Evolutionary conservation across 2,329 filamentous ascomycete genomes (phyloP).

Genomic region (Chrysosporium queenslandicum): DNA sequence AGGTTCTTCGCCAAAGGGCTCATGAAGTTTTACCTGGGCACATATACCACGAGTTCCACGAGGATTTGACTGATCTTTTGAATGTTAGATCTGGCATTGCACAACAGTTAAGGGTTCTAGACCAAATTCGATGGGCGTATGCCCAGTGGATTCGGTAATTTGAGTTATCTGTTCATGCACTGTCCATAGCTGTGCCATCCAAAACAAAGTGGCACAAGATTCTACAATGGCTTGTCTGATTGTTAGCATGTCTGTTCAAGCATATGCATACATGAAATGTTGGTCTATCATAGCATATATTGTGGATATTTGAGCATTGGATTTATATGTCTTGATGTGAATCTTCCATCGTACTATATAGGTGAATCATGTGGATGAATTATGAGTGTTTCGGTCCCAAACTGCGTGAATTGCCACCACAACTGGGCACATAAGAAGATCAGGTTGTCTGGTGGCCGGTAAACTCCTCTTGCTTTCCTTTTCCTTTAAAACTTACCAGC

Average conservation of each 20-base stretch:
- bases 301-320: too few relatives aligned
- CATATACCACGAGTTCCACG: conserved; percentile 72
- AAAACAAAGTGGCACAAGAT: too few relatives aligned
- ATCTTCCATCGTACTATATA: too few relatives aligned
- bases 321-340: too few relatives aligned
- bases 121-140: conserved; percentile 86
- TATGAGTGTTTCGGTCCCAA: background rate
- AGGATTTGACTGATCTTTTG: conserved; percentile 76
- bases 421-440: background rate
- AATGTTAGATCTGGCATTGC: conserved; percentile 68
- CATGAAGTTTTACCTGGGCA: conserved; percentile 59
- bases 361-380: too few relatives aligned
- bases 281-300: too few relatives aligned
- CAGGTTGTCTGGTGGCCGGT: background rate
- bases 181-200: too few relatives aligned
- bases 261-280: too few relatives aligned
- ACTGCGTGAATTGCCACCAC: background rate
- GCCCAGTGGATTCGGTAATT: conserved; percentile 53
- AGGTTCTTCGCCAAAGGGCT: conserved; percentile 64
- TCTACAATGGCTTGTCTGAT: too few relatives aligned
- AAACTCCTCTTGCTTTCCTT: background rate
- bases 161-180: too few relatives aligned
- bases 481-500: background rate
- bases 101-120: conserved; percentile 66
- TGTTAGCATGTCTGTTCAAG: too few relatives aligned